These are phyloP conservation scores for Claviceps fusiformis DNA, from an alignment of 2,329 filamentous ascomycete genomes.

Conservation along the genomic window DNA sequence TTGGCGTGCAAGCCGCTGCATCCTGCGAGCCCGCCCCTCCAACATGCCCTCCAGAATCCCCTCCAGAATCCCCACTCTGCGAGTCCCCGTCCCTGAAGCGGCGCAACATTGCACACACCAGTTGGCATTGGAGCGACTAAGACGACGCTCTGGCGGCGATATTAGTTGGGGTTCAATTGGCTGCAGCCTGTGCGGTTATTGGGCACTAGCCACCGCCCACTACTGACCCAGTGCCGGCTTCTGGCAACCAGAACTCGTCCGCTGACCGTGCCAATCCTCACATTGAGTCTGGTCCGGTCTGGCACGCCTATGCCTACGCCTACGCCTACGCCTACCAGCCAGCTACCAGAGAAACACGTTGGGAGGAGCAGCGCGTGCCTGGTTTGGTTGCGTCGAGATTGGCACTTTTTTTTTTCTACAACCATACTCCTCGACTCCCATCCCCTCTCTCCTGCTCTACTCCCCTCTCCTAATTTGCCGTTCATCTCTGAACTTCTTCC, in stretches of 20 bases:
- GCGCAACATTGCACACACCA: background rate
- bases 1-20: constrained; percentile 4
- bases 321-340: too few species aligned
- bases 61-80: background rate
- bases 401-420: constrained; percentile 2
- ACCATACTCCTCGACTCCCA: background rate
- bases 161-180: background rate
- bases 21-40: background rate
- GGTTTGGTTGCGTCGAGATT: background rate
- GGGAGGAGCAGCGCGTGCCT: background rate
- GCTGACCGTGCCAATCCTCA: background rate
- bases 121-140: background rate
- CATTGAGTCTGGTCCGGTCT: too few species aligned
- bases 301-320: too few species aligned
- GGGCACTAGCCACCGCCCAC: background rate
- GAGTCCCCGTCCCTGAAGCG: background rate
- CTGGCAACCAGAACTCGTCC: background rate
- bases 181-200: background rate
- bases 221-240: background rate
- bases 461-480: constrained; percentile 4
- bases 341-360: background rate
- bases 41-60: too few species aligned
- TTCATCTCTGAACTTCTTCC: background rate
- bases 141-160: background rate
- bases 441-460: background rate